Base-by-base conservation (phyloP, 169 alveolate genomes). In the Plasmodium gonderi region DNA sequence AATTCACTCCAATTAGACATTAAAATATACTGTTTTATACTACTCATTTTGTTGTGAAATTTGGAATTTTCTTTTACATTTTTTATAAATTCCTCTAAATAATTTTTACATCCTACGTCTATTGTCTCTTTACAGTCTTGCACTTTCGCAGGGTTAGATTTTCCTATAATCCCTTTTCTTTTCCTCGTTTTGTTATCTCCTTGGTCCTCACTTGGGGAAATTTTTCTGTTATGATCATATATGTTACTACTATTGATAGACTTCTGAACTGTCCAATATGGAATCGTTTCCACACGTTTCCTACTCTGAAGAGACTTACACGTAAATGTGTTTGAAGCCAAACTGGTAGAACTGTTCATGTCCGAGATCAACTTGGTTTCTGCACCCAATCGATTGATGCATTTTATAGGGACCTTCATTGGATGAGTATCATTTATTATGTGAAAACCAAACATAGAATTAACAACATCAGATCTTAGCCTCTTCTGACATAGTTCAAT, bases 381-480 rank as follows among this genome's bases (percentile, higher is more conserved):
- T 44, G 14, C 44, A 4, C 42, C 45, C 42, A 54, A 51, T 1
- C 68, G 36, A 42, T 85, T 85, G 23, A 85, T 33, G 6, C 49
- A 6, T 67, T 85, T 85, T 38, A 85, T 85, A 29, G 87, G 87
- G 0, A 85, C 12, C 79, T 85, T 85, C 89, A 85, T 85, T 45
- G 89, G 87, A 17, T 85, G 85, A 1, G 68, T 75, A 31, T 85
- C 87, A 85, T 44, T 85, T 11, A 85, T 85, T 38, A 85, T 75
- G 31, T 85, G 64, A 76, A 85, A 85, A 1, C 92, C 92, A 54
- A 85, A 85, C 92, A 85, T 74, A 2, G 92, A 23, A 33, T 85
- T 85, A 49, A 75, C 33, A 40, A 85, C 49, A 75, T 85, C 92
- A 0, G 79, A 29, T 17, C 92, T 20, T 17, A 85, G 20, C 67